Evolutionary conservation across 768 basidiomycete species (phyloP).

Genomic region (Chiua virens): DNA sequence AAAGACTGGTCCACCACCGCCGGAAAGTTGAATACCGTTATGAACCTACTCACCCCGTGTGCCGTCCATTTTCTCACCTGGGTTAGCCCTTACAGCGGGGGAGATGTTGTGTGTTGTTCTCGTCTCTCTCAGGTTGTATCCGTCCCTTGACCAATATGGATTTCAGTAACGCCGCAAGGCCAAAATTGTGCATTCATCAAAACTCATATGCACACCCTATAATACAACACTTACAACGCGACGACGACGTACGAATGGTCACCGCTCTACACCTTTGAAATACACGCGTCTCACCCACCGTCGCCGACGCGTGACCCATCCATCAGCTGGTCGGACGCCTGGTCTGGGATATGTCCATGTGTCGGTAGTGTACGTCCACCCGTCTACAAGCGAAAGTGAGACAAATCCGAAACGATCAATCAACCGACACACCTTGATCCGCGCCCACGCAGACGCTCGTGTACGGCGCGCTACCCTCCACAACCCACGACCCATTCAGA

Average conservation of each 20-base stretch:
- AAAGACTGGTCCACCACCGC: too few species aligned
- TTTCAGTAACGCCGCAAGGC: too few species aligned
- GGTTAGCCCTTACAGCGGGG: too few species aligned
- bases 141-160: too few species aligned
- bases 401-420: neutral
- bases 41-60: too few species aligned
- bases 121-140: too few species aligned
- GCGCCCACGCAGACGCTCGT: conserved; percentile 17
- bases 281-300: conserved; percentile 73
- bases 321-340: conserved; percentile 41
- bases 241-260: neutral
- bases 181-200: too few species aligned
- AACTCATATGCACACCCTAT: too few species aligned
- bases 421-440: conserved; percentile 24
- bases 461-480: neutral
- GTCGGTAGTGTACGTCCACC: conserved; percentile 84
- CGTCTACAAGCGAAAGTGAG: conserved; percentile 41
- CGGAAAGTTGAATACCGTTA: too few species aligned
- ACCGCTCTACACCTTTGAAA: conserved; percentile 6
- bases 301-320: conserved; percentile 61
- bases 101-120: too few species aligned
- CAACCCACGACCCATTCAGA: conserved; percentile 55
- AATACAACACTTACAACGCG: too few species aligned
- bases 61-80: too few species aligned
- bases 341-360: conserved; percentile 57